Conservation (phyloP, 2,329 filamentous ascomycete genomes). For the Didymella segeticola region DNA sequence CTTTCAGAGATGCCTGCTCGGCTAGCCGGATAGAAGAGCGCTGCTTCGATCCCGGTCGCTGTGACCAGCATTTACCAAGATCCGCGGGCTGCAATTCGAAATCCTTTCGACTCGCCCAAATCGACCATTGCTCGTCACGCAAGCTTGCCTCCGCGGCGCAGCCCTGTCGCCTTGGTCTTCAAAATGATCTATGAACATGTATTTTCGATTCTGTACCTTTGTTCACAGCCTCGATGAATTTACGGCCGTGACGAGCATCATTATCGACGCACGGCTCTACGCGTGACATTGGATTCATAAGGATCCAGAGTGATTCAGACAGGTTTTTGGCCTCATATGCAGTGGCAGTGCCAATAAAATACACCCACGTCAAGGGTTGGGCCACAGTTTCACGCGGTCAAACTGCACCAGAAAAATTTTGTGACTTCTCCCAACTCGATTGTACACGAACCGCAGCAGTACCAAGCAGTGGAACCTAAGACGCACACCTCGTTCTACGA, state of each 20-base stretch:
- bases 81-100: slow-evolving; percentile 1
- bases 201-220: not conserved
- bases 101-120: not conserved
- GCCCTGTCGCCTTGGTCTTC: not conserved
- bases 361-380: no score
- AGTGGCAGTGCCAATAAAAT: no score
- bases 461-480: not conserved
- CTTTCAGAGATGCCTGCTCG: not conserved
- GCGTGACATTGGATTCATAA: no score
- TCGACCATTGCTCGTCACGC: not conserved
- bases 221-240: no score
- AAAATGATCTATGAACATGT: not conserved
- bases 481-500: not conserved
- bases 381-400: no score
- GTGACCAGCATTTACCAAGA: not conserved
- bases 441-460: not conserved
- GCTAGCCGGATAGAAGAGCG: not conserved
- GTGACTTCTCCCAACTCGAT: no score
- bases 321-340: no score
- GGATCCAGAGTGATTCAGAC: no score
- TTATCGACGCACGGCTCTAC: not conserved
- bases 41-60: not conserved
- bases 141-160: not conserved
- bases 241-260: not conserved
- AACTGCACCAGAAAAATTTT: not conserved